These are phyloP conservation scores for Gossypium davidsonii DNA, from an alignment of 441 rosid species.

Conservation along the genomic window DNA sequence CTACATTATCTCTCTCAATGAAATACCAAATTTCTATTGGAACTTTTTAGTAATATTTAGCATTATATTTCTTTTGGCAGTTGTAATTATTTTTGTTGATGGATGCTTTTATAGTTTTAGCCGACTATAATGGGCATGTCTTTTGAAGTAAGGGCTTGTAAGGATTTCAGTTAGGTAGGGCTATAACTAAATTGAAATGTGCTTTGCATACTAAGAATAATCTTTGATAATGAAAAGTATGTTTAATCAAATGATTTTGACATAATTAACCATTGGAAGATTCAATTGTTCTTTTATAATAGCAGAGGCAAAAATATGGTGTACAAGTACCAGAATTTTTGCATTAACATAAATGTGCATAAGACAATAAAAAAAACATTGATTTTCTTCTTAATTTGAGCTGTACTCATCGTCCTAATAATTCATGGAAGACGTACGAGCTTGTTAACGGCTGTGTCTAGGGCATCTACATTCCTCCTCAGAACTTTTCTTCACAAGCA, in stretches of 20 bases:
- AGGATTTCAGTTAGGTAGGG: too few relatives aligned
- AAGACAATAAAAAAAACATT: neutral
- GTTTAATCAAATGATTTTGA: too few relatives aligned
- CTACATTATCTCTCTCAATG: slow-evolving; percentile 8
- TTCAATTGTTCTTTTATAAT: neutral
- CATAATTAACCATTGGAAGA: neutral
- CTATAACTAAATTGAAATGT: too few relatives aligned
- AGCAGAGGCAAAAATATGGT: neutral
- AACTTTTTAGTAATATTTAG: neutral
- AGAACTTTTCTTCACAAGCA: slow-evolving; percentile 50
- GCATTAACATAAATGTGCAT: neutral
- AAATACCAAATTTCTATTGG: slow-evolving; percentile 1
- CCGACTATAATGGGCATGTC: too few relatives aligned
- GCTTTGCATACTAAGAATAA: too few relatives aligned
- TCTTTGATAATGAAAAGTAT: too few relatives aligned
- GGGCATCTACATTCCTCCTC: slow-evolving; percentile 68
- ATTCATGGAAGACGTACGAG: slow-evolving; percentile 50
- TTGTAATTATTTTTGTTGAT: neutral
- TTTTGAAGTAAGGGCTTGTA: too few relatives aligned
- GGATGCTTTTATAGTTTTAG: neutral
- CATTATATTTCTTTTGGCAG: neutral
- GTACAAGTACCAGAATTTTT: neutral
- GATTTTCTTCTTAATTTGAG: neutral
- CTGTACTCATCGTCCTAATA: neutral
- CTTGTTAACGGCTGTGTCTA: slow-evolving; percentile 66